Percentiles rank a stretch among this genome's conserved stretches.
These are phyloP conservation scores for Citrus sinensis DNA, from an alignment of 345 rosid species.

Conservation along the genomic window DVS_A1.0 CM039166.1:10221001-10221500, in stretches of 20 bases:
- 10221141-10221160: neutral
- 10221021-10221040: too few relatives aligned
- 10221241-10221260: constrained; percentile 88
- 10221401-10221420: neutral
- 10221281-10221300: constrained; percentile 80
- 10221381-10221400: neutral
- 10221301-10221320: constrained; percentile 79
- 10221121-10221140: neutral
- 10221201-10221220: constrained; percentile 79
- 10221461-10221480: constrained; percentile 92
- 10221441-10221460: constrained; percentile 94
- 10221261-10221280: constrained; percentile 97
- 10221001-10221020: neutral
- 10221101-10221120: neutral
- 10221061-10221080: neutral
- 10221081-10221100: neutral
- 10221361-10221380: neutral
- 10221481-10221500: constrained; percentile 90
- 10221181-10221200: constrained; percentile 94
- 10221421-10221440: constrained; percentile 42
- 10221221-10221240: constrained; percentile 77
- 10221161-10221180: constrained; percentile 72
- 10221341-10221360: constrained; percentile 78
- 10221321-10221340: constrained; percentile 91
- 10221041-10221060: neutral